Evolutionary conservation across 306 rosid genomes (phyloP).

Genomic region (Psophocarpus tetragonolobus): DNA sequence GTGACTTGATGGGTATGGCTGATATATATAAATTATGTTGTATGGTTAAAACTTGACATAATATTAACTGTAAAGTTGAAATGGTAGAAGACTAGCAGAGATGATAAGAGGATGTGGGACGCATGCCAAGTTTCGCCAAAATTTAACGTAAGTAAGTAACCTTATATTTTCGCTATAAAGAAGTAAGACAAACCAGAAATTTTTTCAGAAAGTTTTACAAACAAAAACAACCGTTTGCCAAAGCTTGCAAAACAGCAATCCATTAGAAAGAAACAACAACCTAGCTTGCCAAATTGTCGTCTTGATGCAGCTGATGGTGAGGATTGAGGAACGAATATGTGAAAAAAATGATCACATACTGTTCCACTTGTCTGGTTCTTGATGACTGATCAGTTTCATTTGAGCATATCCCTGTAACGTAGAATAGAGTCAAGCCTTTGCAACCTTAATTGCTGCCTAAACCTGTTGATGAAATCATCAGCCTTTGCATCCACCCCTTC

Average conservation of each 20-base stretch:
- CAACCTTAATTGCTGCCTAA: constrained; percentile 72
- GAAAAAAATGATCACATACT: not conserved
- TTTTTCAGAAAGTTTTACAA: not conserved
- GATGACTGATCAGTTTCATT: constrained; percentile 25
- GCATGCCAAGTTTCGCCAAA: not conserved
- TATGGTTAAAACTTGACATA: too few species aligned
- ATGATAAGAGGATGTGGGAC: too few species aligned
- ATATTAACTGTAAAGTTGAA: too few species aligned
- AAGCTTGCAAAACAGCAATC: not conserved
- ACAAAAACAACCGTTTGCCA: not conserved
- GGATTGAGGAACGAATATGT: not conserved
- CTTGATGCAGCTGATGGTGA: not conserved
- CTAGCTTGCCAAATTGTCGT: not conserved
- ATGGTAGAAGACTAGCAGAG: too few species aligned
- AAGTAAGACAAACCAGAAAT: not conserved
- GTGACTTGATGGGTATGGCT: too few species aligned
- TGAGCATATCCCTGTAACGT: constrained; percentile 49
- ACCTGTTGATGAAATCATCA: constrained; percentile 79
- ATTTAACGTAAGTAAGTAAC: not conserved
- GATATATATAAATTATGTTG: too few species aligned
- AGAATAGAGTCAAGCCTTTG: constrained; percentile 76
- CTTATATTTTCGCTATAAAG: not conserved
- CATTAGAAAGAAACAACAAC: not conserved
- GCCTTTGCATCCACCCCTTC: constrained; percentile 77
- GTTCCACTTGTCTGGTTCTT: not conserved